Conservation (phyloP, 2,329 filamentous ascomycete genomes). For the Colletotrichum sansevieriae region DNA sequence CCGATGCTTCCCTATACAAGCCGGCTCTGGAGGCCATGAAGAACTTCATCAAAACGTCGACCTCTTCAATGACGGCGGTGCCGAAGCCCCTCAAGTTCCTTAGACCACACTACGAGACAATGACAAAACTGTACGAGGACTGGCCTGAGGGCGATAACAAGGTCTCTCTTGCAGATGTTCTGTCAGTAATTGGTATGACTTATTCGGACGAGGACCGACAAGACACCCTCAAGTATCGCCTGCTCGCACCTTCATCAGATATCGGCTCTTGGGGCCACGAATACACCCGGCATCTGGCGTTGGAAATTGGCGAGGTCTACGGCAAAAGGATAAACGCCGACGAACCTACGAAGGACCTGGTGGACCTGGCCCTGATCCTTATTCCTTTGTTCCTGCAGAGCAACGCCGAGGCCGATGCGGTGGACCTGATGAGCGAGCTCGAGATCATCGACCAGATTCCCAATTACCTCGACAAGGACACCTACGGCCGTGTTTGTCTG, state of each 20-base stretch:
- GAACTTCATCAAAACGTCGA: conserved; percentile 98
- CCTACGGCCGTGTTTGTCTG: conserved; percentile 90
- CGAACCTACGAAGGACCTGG: conserved; percentile 84
- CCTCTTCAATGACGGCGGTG: conserved; percentile 98
- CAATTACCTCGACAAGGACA: conserved; percentile 92
- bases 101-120: conserved; percentile 92
- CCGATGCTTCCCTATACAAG: conserved; percentile 89
- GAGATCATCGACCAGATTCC: conserved; percentile 96
- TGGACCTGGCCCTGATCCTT: conserved; percentile 84
- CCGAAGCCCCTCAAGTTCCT: conserved; percentile 99
- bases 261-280: conserved; percentile 98
- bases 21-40: conserved; percentile 96
- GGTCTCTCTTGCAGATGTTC: conserved; percentile 90
- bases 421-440: conserved; percentile 95
- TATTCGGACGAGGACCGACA: conserved; percentile 96
- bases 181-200: conserved; percentile 98
- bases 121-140: conserved; percentile 88
- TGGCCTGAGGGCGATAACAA: conserved; percentile 90
- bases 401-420: conserved; percentile 97
- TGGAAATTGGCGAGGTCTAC: conserved; percentile 97
- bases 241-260: conserved; percentile 90
- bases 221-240: conserved; percentile 95
- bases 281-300: conserved; percentile 93
- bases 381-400: conserved; percentile 96
- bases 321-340: conserved; percentile 88